Conservation (phyloP, 1,139 yeast species). For the Suhomyces bribrorum region DNA sequence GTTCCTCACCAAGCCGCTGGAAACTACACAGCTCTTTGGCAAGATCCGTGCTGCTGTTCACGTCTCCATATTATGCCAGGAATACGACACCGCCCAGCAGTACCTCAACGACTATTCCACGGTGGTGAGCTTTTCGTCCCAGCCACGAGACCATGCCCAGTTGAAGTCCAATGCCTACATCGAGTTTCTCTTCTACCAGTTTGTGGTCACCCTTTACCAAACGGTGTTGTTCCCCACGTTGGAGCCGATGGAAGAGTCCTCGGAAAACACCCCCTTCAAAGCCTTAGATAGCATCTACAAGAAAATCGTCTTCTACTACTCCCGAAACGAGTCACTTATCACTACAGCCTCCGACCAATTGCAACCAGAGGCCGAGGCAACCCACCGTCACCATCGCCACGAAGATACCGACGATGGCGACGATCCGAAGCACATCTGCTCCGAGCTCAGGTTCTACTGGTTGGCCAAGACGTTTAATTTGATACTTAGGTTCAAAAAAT, state of each 20-base stretch:
- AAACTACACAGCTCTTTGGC: constrained; percentile 10
- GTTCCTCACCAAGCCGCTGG: constrained; percentile 8
- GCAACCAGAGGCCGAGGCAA: too few relatives aligned
- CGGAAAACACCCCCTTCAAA: constrained; percentile 9
- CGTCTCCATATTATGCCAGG: constrained; percentile 20
- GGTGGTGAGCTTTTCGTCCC: constrained; percentile 26
- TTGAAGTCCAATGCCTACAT: constrained; percentile 26
- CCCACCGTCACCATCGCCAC: too few relatives aligned
- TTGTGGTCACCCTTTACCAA: constrained; percentile 22
- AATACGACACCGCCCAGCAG: constrained; percentile 23
- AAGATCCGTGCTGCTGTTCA: constrained; percentile 12
- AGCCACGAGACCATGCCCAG: constrained; percentile 23
- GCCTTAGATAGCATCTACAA: constrained; percentile 22
- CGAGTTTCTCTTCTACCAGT: constrained; percentile 30
- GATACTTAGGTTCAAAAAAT: constrained; percentile 26
- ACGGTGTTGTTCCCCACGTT: constrained; percentile 23
- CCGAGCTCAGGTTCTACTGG: constrained; percentile 26
- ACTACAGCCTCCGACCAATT: neutral
- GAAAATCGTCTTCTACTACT: constrained; percentile 23
- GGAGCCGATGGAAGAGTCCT: constrained; percentile 1
- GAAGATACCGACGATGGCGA: constrained; percentile 6
- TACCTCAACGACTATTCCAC: constrained; percentile 22
- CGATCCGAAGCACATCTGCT: constrained; percentile 2
- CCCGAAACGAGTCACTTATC: constrained; percentile 24
- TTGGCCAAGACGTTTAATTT: constrained; percentile 25